Conservation (phyloP, 192 early-diverging fungal genomes). For the Globomyces pollinis-pini region DNA sequence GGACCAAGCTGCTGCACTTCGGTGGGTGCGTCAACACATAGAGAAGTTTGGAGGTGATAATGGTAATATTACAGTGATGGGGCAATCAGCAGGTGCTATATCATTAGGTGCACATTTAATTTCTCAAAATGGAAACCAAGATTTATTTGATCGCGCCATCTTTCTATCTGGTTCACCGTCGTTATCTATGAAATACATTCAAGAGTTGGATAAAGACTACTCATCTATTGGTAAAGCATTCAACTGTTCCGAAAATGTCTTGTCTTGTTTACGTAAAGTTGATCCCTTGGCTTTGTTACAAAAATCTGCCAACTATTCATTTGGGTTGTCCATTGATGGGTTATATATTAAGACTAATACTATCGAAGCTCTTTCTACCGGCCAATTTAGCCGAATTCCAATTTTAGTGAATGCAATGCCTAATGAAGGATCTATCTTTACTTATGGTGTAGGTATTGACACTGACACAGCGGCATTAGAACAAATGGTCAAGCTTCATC, state of each 20-base stretch:
- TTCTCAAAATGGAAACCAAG: not conserved
- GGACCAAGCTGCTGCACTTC: constrained; percentile 35
- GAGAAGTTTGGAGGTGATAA: constrained; percentile 56
- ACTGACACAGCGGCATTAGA: not conserved
- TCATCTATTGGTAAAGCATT: not conserved
- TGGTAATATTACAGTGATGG: constrained; percentile 44
- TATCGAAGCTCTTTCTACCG: not conserved
- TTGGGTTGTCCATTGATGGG: not conserved
- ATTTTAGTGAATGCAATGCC: not conserved
- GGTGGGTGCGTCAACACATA: constrained; percentile 56
- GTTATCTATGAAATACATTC: not conserved
- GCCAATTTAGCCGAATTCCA: not conserved
- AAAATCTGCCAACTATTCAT: not conserved
- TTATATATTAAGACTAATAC: not conserved
- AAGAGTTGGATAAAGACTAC: not conserved
- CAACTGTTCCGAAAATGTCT: not conserved
- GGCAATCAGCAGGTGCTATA: constrained; percentile 50
- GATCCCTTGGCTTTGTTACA: not conserved
- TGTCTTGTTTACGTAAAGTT: not conserved
- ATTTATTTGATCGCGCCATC: not conserved
- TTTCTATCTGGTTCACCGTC: constrained; percentile 5
- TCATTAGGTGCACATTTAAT: constrained; percentile 14
- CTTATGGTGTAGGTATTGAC: not conserved
- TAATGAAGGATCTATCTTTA: constrained; percentile 2
- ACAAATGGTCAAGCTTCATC: no score